phyloP scores from a whole-genome alignment of 2,329 filamentous ascomycete genomes.

The Fusarium robinianum region DNA sequence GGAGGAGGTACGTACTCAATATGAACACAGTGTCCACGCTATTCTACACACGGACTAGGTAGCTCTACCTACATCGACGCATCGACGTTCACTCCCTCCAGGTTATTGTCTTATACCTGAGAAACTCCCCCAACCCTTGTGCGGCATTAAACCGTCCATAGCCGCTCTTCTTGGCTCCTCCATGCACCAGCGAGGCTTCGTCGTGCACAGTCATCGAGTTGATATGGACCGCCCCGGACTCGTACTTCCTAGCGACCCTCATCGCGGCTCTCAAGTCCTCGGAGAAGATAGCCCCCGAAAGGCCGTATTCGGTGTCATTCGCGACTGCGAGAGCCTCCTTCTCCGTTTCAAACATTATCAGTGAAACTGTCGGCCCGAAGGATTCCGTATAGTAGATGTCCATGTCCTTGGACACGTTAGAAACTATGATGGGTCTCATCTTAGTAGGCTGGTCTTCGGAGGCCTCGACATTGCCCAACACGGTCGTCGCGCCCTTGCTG shows the following conservation, averaged over 20 bases:
- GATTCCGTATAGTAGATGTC: constrained; percentile 74
- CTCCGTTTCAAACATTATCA: constrained; percentile 66
- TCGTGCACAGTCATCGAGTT: constrained; percentile 69
- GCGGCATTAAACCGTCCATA: constrained; percentile 58
- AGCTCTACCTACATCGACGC: too few relatives aligned
- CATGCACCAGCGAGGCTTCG: constrained; percentile 64
- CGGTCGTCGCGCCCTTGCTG: constrained; percentile 62
- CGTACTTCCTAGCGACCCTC: constrained; percentile 60
- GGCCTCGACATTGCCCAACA: constrained; percentile 44
- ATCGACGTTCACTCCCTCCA: constrained; percentile 42
- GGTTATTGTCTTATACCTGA: constrained; percentile 65
- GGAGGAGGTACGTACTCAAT: too few relatives aligned
- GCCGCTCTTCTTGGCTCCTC: constrained; percentile 65
- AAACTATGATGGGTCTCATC: constrained; percentile 68
- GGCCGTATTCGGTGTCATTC: constrained; percentile 80
- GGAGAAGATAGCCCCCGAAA: constrained; percentile 73
- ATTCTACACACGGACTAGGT: too few relatives aligned
- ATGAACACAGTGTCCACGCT: too few relatives aligned
- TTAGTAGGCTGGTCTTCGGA: constrained; percentile 39
- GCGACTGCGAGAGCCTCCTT: constrained; percentile 73
- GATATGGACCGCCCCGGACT: constrained; percentile 69
- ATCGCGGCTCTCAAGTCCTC: constrained; percentile 63
- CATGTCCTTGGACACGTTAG: constrained; percentile 63
- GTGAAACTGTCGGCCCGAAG: constrained; percentile 72
- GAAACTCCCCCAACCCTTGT: constrained; percentile 46